These are phyloP conservation scores for Nakazawaea peltata DNA, from an alignment of 805 yeast species.

Conservation along the genomic window DNA sequence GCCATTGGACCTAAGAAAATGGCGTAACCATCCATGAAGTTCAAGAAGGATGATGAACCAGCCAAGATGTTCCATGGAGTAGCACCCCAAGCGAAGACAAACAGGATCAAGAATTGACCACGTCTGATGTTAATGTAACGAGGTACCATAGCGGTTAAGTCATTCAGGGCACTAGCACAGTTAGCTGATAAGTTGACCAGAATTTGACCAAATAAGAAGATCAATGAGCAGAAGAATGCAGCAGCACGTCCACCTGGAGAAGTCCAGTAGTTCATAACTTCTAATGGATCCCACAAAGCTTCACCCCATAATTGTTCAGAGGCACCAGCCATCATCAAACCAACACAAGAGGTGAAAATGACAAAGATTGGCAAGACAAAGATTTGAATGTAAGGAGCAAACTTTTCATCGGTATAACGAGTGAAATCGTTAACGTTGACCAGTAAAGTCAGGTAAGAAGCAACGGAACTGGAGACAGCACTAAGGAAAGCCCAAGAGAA, in stretches of 20 bases:
- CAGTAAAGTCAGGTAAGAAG: conserved; percentile 28
- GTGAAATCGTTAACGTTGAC: conserved; percentile 31
- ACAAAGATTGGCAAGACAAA: conserved; percentile 14
- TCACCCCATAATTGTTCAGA: conserved; percentile 13
- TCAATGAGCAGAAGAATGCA: conserved; percentile 11
- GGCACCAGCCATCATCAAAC: conserved; percentile 13
- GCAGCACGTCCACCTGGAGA: conserved; percentile 13
- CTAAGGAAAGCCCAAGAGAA: conserved; percentile 17
- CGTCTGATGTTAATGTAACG: conserved; percentile 50
- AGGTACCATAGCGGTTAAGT: conserved; percentile 48
- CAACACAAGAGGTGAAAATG: conserved; percentile 11
- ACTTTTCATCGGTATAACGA: conserved; percentile 24
- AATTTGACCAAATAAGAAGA: conserved; percentile 22
- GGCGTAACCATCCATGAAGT: conserved; percentile 14
- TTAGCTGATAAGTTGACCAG: conserved; percentile 45
- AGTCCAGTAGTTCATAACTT: conserved; percentile 12
- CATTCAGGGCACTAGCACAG: conserved; percentile 51
- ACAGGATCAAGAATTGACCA: conserved; percentile 30
- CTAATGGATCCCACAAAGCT: conserved; percentile 14
- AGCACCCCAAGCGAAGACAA: conserved; percentile 26
- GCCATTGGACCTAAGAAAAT: conserved; percentile 16
- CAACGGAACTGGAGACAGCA: conserved; percentile 22
- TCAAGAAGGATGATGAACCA: conserved; percentile 12
- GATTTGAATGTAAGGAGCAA: conserved; percentile 23
- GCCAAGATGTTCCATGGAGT: conserved; percentile 15